A percentile compares a stretch with the other conserved stretches of the same genome.
Conservation (phyloP, 495 filamentous ascomycete genomes). For the Daldinia vernicosa region DNA sequence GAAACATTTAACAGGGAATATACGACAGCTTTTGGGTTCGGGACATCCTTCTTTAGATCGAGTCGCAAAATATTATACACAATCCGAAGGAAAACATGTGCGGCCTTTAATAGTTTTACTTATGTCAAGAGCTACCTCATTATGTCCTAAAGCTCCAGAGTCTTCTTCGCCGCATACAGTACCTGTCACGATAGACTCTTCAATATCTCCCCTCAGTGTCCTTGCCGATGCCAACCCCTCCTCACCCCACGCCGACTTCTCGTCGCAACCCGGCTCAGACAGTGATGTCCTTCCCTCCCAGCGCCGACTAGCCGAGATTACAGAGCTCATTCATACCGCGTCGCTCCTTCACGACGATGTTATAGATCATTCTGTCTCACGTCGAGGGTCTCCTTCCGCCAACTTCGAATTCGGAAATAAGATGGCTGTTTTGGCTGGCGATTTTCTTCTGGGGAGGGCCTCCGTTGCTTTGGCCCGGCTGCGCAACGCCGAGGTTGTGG, state of each 20-base stretch:
- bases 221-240: conserved; percentile 86
- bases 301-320: conserved; percentile 91
- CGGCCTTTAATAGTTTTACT: conserved; percentile 92
- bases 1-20: conserved; percentile 91
- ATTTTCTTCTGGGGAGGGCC: conserved; percentile 91
- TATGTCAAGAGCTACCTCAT: conserved; percentile 90
- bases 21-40: conserved; percentile 85
- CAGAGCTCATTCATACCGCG: conserved; percentile 95
- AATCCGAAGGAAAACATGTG: conserved; percentile 94
- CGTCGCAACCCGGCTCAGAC: conserved; percentile 63
- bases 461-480: conserved; percentile 92
- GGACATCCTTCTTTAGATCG: conserved; percentile 93
- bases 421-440: conserved; percentile 95
- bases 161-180: conserved; percentile 47
- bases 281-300: conserved; percentile 91
- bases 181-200: conserved; percentile 68
- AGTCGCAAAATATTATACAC: conserved; percentile 98
- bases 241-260: conserved; percentile 57
- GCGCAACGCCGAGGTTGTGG: conserved; percentile 90
- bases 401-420: conserved; percentile 97
- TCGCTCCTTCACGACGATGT: conserved; percentile 98
- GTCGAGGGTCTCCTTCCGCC: conserved; percentile 84
- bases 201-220: conserved; percentile 78
- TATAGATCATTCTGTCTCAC: conserved; percentile 87
- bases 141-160: conserved; percentile 72